phyloP scores from a whole-genome alignment of 116 monocot species.

The Cymodocea nodosa region DNA sequence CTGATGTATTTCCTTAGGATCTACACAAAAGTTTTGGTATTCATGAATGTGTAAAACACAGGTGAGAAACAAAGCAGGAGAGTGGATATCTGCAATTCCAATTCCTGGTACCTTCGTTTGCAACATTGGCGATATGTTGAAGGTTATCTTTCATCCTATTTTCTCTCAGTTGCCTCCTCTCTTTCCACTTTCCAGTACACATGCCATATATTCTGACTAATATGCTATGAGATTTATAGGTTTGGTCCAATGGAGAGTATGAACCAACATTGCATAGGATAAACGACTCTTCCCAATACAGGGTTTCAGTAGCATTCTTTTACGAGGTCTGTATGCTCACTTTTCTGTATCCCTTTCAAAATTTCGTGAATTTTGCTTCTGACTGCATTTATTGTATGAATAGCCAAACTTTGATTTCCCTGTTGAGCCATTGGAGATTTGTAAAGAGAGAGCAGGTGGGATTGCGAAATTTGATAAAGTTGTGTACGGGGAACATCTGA shows the following conservation, averaged over 20 bases:
- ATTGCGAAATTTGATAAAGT: conserved; percentile 34
- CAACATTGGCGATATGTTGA: conserved; percentile 95
- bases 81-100: conserved; percentile 73
- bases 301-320: conserved; percentile 74
- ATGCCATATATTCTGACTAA: no score
- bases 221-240: no score
- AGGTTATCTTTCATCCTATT: conserved; percentile 28
- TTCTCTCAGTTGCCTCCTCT: no score
- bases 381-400: neutral
- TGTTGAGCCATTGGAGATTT: conserved; percentile 52
- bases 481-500: conserved; percentile 85
- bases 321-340: conserved; percentile 46
- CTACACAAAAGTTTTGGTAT: no score
- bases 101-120: conserved; percentile 90
- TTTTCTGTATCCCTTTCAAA: no score
- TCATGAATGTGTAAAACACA: no score
- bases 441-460: conserved; percentile 46
- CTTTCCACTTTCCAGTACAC: neutral
- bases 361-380: no score
- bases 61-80: conserved; percentile 72
- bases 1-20: no score
- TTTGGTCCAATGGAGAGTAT: conserved; percentile 77
- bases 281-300: conserved; percentile 61
- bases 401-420: conserved; percentile 72
- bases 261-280: conserved; percentile 70